phyloP scores from a whole-genome alignment of 768 basidiomycete genomes.

The Termitomyces sp. region DNA sequence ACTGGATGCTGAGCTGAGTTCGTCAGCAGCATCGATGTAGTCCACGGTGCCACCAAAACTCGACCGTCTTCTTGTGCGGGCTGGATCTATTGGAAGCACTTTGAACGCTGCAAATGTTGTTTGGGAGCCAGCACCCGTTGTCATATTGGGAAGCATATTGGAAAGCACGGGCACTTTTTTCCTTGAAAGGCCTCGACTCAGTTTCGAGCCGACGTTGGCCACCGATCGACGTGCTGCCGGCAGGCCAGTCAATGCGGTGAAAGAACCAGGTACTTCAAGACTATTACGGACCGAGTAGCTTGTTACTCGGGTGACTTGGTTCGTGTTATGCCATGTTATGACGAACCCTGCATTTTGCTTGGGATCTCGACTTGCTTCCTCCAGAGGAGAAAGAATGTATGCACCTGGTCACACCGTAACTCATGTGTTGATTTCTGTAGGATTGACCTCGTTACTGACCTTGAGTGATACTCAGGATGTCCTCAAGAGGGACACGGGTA shows the following conservation, averaged over 20 bases:
- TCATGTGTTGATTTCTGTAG: neutral
- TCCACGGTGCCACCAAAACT: slow-evolving; percentile 33
- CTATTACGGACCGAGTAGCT: slow-evolving; percentile 85
- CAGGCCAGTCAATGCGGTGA: slow-evolving; percentile 11
- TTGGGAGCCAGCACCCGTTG: slow-evolving; percentile 24
- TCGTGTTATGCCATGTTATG: slow-evolving; percentile 68
- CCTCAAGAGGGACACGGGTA: slow-evolving; percentile 82
- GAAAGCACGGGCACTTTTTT: slow-evolving; percentile 23
- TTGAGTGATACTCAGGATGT: slow-evolving; percentile 72
- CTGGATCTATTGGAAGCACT: slow-evolving; percentile 67
- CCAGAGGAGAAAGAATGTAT: slow-evolving; percentile 90
- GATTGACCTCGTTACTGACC: slow-evolving; percentile 36
- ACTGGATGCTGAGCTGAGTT: slow-evolving; percentile 52
- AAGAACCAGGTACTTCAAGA: slow-evolving; percentile 25
- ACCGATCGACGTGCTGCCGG: slow-evolving; percentile 10
- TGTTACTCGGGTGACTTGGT: slow-evolving; percentile 69
- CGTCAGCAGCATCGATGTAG: slow-evolving; percentile 55
- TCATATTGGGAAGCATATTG: slow-evolving; percentile 27
- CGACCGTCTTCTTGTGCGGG: slow-evolving; percentile 40
- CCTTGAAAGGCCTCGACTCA: slow-evolving; percentile 10
- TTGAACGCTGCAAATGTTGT: slow-evolving; percentile 72
- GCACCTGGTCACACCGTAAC: slow-evolving; percentile 54
- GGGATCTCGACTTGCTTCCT: slow-evolving; percentile 87
- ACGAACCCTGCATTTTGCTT: slow-evolving; percentile 86
- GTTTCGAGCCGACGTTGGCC: slow-evolving; percentile 5